phyloP scores from a whole-genome alignment of 2,329 filamentous ascomycete species.

The Myotisia sp. region DNA sequence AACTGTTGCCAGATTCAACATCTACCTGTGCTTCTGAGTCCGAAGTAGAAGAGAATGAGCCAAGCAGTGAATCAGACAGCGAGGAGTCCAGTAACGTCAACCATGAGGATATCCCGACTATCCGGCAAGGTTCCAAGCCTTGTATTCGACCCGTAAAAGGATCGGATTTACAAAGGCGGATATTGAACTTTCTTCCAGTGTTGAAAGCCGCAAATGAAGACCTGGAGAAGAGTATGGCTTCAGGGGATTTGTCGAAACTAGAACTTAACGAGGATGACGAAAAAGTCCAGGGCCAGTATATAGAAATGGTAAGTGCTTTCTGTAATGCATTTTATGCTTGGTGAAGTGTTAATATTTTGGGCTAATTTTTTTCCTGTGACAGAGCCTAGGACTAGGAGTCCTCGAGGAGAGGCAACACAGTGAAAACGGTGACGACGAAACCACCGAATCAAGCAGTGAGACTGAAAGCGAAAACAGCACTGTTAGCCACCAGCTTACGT shows the following conservation, averaged over 20 bases:
- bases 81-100: not conserved
- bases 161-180: constrained; percentile 22
- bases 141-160: constrained; percentile 19
- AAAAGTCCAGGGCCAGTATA: constrained; percentile 9
- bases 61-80: no score
- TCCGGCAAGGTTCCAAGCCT: constrained; percentile 17
- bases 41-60: constrained; percentile 6
- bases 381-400: constrained; percentile 34
- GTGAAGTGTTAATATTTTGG: not conserved
- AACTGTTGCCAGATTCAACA: constrained; percentile 10
- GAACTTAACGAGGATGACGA: constrained; percentile 8
- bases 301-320: constrained; percentile 12
- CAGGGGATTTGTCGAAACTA: constrained; percentile 14
- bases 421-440: constrained; percentile 14
- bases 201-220: constrained; percentile 32
- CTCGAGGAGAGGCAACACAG: constrained; percentile 32
- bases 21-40: constrained; percentile 12
- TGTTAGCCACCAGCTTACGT: constrained; percentile 1
- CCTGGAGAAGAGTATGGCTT: constrained; percentile 25
- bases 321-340: constrained; percentile 2
- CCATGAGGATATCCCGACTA: not conserved
- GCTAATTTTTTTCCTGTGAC: constrained; percentile 5
- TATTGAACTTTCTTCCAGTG: constrained; percentile 30
- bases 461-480: constrained; percentile 5
- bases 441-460: constrained; percentile 8